phyloP scores from a whole-genome alignment of 192 early-diverging fungal genomes.

The Geranomyces variabilis region DNA sequence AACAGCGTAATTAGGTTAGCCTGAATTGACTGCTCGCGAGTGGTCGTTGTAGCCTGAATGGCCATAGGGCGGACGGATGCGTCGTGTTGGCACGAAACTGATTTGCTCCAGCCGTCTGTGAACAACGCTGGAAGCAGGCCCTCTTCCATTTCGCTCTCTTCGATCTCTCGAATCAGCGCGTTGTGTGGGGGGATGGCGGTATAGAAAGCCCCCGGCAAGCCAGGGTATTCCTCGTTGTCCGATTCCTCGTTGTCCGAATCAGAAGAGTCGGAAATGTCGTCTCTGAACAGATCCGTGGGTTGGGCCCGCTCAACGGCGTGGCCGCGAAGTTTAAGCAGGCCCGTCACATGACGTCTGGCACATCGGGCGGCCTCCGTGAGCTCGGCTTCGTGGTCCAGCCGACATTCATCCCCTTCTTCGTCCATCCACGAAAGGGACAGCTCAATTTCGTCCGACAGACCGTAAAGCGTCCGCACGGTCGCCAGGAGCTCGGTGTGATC shows the following conservation, averaged over 20 bases:
- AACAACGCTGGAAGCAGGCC: conserved; percentile 6
- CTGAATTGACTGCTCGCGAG: conserved; percentile 18
- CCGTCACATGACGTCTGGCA: not conserved
- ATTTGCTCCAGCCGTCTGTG: not conserved
- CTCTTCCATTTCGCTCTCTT: conserved; percentile 30
- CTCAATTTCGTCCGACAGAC: not conserved
- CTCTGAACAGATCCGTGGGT: not conserved
- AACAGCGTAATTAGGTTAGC: conserved; percentile 6
- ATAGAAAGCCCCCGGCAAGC: conserved; percentile 1
- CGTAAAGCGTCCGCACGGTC: conserved; percentile 19
- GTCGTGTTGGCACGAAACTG: not conserved
- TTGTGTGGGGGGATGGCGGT: not conserved
- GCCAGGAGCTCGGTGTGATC: conserved; percentile 23
- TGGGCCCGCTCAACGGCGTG: not conserved
- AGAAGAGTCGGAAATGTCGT: not conserved
- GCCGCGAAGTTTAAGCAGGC: conserved; percentile 11
- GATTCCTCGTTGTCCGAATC: conserved; percentile 6
- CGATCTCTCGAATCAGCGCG: conserved; percentile 23
- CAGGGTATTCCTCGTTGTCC: conserved; percentile 1
- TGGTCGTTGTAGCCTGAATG: conserved; percentile 4
- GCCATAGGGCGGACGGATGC: not conserved
- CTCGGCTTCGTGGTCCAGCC: conserved; percentile 16
- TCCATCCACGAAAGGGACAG: conserved; percentile 28
- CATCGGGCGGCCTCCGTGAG: conserved; percentile 16
- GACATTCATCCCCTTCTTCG: conserved; percentile 30